These are phyloP conservation scores for Saturnispora kantuleensis DNA, from an alignment of 805 yeast species.

Conservation along the genomic window DNA sequence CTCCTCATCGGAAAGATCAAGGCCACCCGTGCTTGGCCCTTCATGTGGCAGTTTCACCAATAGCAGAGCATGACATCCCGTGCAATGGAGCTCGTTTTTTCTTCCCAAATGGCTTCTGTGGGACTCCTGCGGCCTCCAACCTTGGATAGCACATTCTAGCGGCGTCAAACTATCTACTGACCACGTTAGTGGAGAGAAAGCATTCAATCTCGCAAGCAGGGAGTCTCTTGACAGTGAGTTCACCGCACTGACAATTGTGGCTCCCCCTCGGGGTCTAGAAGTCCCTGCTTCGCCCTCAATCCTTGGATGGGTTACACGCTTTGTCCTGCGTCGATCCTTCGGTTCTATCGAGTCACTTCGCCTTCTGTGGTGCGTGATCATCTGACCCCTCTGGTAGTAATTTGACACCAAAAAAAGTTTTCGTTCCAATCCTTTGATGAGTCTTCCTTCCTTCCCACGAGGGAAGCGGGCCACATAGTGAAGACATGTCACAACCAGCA, in stretches of 20 bases:
- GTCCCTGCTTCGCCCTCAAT: neutral
- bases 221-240: slow-evolving; percentile 8
- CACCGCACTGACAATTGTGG: too few relatives aligned
- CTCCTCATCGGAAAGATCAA: slow-evolving; percentile 10
- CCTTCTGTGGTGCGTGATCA: too few relatives aligned
- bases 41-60: slow-evolving; percentile 15
- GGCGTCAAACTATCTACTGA: slow-evolving; percentile 32
- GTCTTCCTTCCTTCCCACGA: too few relatives aligned
- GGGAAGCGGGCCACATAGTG: neutral
- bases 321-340: too few relatives aligned
- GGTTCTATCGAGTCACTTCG: too few relatives aligned
- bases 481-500: slow-evolving; percentile 10
- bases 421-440: too few relatives aligned
- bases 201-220: slow-evolving; percentile 33
- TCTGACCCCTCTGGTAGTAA: too few relatives aligned
- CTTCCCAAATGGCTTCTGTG: slow-evolving; percentile 10
- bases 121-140: slow-evolving; percentile 38
- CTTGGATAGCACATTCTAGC: slow-evolving; percentile 38
- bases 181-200: slow-evolving; percentile 43
- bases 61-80: slow-evolving; percentile 25
- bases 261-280: too few relatives aligned
- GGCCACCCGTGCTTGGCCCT: neutral
- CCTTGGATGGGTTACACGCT: neutral
- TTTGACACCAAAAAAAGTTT: too few relatives aligned
- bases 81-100: slow-evolving; percentile 27